Evolutionary conservation across 2,329 filamentous ascomycete species (phyloP).

Genomic region (Calonectria pteridis): DNA sequence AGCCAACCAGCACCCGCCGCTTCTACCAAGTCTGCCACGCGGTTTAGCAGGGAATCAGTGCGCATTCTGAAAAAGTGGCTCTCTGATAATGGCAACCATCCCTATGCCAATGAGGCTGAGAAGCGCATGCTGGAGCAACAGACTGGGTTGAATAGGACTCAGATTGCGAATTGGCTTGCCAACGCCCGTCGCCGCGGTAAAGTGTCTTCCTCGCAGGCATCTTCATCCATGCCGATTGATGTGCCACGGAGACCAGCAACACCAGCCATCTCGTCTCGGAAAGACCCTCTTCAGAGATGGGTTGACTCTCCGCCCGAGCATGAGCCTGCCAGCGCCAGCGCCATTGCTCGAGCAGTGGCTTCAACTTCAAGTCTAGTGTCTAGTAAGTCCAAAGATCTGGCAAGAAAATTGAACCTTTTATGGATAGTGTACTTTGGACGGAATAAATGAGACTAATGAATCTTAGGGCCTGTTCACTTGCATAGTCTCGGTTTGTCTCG

Average conservation of each 20-base stretch:
- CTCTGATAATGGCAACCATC: constrained; percentile 78
- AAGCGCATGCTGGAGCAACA: constrained; percentile 79
- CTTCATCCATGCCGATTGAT: constrained; percentile 57
- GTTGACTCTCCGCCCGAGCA: constrained; percentile 47
- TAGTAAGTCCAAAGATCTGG: constrained; percentile 4
- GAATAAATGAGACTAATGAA: background rate
- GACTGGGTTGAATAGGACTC: constrained; percentile 81
- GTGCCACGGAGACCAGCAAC: constrained; percentile 61
- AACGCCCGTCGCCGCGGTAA: constrained; percentile 86
- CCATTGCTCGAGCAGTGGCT: constrained; percentile 44
- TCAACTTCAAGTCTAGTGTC: constrained; percentile 23
- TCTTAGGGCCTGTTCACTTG: background rate
- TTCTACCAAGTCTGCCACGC: constrained; percentile 13
- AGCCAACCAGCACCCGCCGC: background rate
- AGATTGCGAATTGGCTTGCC: constrained; percentile 91
- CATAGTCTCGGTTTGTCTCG: background rate
- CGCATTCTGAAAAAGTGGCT: constrained; percentile 85
- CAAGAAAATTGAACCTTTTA: background rate
- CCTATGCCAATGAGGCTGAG: constrained; percentile 85
- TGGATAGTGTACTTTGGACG: accelerated
- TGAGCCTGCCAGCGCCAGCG: constrained; percentile 45
- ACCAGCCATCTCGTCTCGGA: constrained; percentile 44
- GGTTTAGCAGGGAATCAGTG: constrained; percentile 77
- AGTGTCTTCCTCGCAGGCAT: constrained; percentile 50
- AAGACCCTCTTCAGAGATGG: constrained; percentile 45